These are phyloP conservation scores for Neurospora tetraspora DNA, from an alignment of 495 filamentous ascomycete genomes.

Conservation along the genomic window DNA sequence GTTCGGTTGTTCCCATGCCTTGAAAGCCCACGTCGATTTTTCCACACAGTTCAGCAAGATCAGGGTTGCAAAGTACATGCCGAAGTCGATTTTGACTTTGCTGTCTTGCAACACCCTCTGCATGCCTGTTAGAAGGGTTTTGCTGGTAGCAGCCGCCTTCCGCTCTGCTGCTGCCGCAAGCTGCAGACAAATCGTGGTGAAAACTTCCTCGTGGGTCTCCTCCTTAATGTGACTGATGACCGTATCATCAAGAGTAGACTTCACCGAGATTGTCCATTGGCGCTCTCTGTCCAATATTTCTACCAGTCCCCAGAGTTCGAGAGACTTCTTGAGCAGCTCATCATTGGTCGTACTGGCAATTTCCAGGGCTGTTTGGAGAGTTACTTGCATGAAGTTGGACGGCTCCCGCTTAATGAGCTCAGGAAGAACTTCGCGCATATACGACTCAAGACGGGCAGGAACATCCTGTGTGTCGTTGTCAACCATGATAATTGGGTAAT, in stretches of 20 bases:
- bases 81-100: slow-evolving; percentile 56
- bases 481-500: slow-evolving; percentile 43
- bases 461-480: slow-evolving; percentile 62
- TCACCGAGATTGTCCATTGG: slow-evolving; percentile 50
- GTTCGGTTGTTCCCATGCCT: slow-evolving; percentile 56
- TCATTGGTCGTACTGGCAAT: slow-evolving; percentile 49
- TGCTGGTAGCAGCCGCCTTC: slow-evolving; percentile 54
- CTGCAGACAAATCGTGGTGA: slow-evolving; percentile 52
- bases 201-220: slow-evolving; percentile 33
- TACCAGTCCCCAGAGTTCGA: slow-evolving; percentile 70
- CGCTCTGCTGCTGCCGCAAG: slow-evolving; percentile 66
- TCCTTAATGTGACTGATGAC: slow-evolving; percentile 28
- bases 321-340: slow-evolving; percentile 49
- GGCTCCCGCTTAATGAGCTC: slow-evolving; percentile 55
- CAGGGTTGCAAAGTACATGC: slow-evolving; percentile 64
- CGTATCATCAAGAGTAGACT: slow-evolving; percentile 17
- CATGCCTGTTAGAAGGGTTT: slow-evolving; percentile 61
- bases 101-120: slow-evolving; percentile 66
- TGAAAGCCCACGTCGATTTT: slow-evolving; percentile 75
- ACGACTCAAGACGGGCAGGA: slow-evolving; percentile 54
- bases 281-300: slow-evolving; percentile 62
- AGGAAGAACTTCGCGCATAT: slow-evolving; percentile 54
- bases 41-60: slow-evolving; percentile 73
- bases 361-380: slow-evolving; percentile 48
- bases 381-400: slow-evolving; percentile 58